A percentile compares a stretch with the other conserved stretches of the same genome.
phyloP scores from a whole-genome alignment of 192 early-diverging fungal genomes.

The Podochytrium sp. region DNA sequence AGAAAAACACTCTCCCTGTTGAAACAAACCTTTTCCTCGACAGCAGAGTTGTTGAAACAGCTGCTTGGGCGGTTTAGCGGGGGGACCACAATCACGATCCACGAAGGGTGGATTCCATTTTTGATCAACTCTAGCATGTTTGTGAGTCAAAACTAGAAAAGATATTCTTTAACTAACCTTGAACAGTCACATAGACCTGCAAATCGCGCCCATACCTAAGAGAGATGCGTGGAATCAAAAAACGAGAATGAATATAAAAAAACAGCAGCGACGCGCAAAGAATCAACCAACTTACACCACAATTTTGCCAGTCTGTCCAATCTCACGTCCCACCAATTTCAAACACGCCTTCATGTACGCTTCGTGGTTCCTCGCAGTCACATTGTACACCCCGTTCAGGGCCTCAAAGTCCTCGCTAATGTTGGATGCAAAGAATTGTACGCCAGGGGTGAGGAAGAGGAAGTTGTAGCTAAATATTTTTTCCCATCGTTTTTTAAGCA shows the following conservation, averaged over 20 bases:
- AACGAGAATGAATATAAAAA: background rate
- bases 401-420: constrained; percentile 33
- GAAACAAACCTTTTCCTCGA: constrained; percentile 34
- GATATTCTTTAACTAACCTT: constrained; percentile 42
- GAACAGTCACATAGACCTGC: constrained; percentile 49
- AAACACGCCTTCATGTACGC: constrained; percentile 14
- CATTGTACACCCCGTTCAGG: constrained; percentile 36
- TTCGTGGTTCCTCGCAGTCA: constrained; percentile 32
- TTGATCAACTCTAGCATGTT: constrained; percentile 10
- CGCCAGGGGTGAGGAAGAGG: constrained; percentile 51
- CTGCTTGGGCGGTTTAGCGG: constrained; percentile 26
- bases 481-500: background rate
- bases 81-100: constrained; percentile 42
- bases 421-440: constrained; percentile 43
- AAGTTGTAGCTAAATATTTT: constrained; percentile 56
- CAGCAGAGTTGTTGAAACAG: constrained; percentile 39
- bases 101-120: constrained; percentile 15
- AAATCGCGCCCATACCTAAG: constrained; percentile 48
- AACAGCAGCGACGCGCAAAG: background rate
- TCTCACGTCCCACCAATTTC: constrained; percentile 8
- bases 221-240: background rate
- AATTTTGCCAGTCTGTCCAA: constrained; percentile 8
- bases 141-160: too few relatives aligned
- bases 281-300: background rate
- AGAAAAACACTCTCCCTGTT: background rate